Conservation (phyloP, 1,139 yeast genomes). For the Debaryomyces udenii region DNA sequence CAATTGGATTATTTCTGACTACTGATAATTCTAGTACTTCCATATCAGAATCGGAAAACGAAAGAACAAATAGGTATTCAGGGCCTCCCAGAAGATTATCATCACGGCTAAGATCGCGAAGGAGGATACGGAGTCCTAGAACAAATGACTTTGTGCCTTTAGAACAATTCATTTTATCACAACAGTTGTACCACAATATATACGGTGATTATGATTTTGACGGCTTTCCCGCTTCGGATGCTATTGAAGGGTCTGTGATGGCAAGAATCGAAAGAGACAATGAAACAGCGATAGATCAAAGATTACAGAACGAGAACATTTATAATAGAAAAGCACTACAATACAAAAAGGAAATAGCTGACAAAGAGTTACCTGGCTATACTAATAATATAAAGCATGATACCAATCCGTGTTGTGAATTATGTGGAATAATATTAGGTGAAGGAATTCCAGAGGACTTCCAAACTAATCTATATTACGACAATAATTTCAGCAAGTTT, state of each 20-base stretch:
- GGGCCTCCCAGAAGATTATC: constrained; percentile 2
- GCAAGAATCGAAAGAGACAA: constrained; percentile 46
- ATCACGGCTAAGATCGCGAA: constrained; percentile 7
- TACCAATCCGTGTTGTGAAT: constrained; percentile 54
- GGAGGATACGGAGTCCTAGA: constrained; percentile 7
- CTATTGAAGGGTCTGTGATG: constrained; percentile 39
- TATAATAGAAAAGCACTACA: constrained; percentile 33
- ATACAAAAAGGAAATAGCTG: constrained; percentile 32
- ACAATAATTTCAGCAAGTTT: constrained; percentile 30
- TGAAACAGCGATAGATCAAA: constrained; percentile 37
- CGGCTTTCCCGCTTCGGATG: constrained; percentile 12
- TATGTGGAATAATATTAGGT: constrained; percentile 73
- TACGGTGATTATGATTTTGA: constrained; percentile 9
- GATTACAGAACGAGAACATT: constrained; percentile 34
- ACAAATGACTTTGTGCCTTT: constrained; percentile 9
- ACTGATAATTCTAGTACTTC: background rate
- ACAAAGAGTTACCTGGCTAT: constrained; percentile 30
- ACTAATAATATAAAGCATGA: constrained; percentile 40
- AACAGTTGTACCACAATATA: constrained; percentile 12
- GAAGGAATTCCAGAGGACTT: constrained; percentile 66
- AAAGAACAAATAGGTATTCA: constrained; percentile 1
- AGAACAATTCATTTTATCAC: constrained; percentile 13
- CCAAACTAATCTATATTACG: constrained; percentile 33
- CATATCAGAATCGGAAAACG: constrained; percentile 8
- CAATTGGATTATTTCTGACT: constrained; percentile 3